Evolutionary conservation across 345 rosid genomes (phyloP).

Genomic region (Hevea brasiliensis): DNA sequence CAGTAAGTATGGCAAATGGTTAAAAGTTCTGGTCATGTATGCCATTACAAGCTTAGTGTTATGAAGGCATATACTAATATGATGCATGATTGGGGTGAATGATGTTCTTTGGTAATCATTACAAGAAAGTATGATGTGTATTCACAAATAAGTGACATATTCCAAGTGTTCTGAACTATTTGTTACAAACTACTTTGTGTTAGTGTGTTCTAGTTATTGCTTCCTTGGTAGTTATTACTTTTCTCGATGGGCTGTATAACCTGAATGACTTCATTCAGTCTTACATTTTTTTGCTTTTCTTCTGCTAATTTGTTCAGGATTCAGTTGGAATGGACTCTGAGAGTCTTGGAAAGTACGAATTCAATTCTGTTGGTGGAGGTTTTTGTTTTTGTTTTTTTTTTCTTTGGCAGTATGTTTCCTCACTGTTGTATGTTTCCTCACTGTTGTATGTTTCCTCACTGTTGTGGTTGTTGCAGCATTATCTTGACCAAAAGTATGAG

Average conservation of each 20-base stretch:
- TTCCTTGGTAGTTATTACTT: not conserved
- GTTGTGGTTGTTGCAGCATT: conserved; percentile 42
- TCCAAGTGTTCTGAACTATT: not conserved
- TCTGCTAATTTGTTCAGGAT: conserved; percentile 41
- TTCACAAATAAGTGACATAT: too few relatives aligned
- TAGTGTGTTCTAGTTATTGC: not conserved
- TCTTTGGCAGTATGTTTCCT: conserved; percentile 7
- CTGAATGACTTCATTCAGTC: not conserved
- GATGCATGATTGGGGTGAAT: not conserved
- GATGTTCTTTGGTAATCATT: not conserved
- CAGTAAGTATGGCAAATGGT: not conserved
- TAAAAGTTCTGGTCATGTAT: too few relatives aligned
- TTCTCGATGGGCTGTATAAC: not conserved
- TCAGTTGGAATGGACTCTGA: conserved; percentile 36
- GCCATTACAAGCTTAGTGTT: not conserved
- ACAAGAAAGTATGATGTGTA: not conserved
- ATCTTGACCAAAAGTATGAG: conserved; percentile 78
- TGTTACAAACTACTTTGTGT: not conserved
- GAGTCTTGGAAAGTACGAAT: conserved; percentile 44
- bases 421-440: too few relatives aligned
- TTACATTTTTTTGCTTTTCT: not conserved
- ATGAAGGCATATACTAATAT: not conserved
- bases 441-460: conserved; percentile 15
- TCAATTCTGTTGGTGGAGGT: conserved; percentile 13
- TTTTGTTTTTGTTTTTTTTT: conserved; percentile 8